Conservation (phyloP, 768 basidiomycete genomes). For the Trichaptum fuscoviolaceum region DNA sequence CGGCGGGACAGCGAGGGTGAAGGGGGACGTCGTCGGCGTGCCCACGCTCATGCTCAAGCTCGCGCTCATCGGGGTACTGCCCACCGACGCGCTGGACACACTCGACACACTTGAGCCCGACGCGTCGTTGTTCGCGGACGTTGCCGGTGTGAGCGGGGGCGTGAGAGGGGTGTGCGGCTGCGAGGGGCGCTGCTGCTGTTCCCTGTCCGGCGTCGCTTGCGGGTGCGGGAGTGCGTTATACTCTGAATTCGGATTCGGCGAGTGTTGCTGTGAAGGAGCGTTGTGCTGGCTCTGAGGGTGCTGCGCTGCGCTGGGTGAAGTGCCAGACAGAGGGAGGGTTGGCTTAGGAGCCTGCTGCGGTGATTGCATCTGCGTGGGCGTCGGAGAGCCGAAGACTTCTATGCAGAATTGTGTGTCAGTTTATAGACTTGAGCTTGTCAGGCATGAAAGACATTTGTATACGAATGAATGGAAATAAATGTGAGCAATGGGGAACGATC, state of each 20-base stretch:
- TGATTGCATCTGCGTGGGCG: background rate
- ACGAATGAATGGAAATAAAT: background rate
- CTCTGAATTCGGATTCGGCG: background rate
- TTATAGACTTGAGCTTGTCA: background rate
- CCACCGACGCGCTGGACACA: background rate
- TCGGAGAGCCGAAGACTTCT: slow-evolving; percentile 1
- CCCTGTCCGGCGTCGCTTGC: background rate
- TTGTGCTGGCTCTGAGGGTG: background rate
- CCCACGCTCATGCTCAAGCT: background rate
- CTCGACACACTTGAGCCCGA: background rate
- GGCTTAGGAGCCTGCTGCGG: background rate
- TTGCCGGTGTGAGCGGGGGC: slow-evolving; percentile 68
- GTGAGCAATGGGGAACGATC: background rate
- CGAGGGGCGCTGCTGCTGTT: slow-evolving; percentile 12
- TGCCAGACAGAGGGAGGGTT: background rate
- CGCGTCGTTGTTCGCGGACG: slow-evolving; percentile 35
- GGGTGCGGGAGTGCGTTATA: background rate
- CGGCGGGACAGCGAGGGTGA: background rate
- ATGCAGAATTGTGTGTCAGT: background rate
- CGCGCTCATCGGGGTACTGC: background rate
- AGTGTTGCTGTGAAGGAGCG: background rate
- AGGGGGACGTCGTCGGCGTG: background rate
- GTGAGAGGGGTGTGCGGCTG: slow-evolving; percentile 43
- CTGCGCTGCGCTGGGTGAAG: background rate
- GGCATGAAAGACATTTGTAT: background rate